Evolutionary conservation across 441 rosid genomes (phyloP).

Genomic region (Bocquillonia castaneifolia): DNA sequence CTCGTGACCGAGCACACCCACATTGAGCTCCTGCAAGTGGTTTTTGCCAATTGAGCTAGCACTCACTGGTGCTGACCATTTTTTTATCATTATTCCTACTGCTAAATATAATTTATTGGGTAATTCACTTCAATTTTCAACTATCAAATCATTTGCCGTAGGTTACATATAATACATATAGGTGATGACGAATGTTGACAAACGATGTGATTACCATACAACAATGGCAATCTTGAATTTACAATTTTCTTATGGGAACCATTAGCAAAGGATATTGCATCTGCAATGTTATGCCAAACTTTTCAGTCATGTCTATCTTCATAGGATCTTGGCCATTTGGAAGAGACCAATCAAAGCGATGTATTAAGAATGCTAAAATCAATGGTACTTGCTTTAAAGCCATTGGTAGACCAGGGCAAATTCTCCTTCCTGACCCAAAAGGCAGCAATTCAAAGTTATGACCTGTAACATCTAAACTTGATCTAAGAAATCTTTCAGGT

Average conservation of each 20-base stretch:
- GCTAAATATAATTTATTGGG: too few relatives aligned
- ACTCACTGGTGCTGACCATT: too few relatives aligned
- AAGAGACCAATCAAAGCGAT: conserved; percentile 11
- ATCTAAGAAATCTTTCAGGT: conserved; percentile 15
- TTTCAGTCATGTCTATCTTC: conserved; percentile 2
- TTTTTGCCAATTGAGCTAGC: too few relatives aligned
- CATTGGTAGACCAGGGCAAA: conserved; percentile 13
- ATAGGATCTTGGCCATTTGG: background rate
- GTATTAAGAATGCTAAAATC: conserved; percentile 4
- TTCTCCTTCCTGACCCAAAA: conserved; percentile 44
- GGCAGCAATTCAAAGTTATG: conserved; percentile 12
- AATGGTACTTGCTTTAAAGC: conserved; percentile 2
- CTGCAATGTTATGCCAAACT: conserved; percentile 19
- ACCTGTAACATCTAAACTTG: background rate
- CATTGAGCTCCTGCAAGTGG: too few relatives aligned
- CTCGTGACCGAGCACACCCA: too few relatives aligned
- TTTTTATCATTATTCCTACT: too few relatives aligned
- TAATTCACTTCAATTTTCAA: too few relatives aligned
- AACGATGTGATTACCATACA: background rate
- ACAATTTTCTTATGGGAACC: background rate
- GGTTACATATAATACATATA: too few relatives aligned
- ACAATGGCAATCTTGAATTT: background rate
- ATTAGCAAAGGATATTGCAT: conserved; percentile 17
- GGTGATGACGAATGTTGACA: too few relatives aligned
- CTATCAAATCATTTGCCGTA: too few relatives aligned